A percentile compares a stretch with the other conserved stretches of the same genome.
These are phyloP conservation scores for Salix dunnii DNA, from an alignment of 345 rosid genomes.

Conservation along the genomic window DNA sequence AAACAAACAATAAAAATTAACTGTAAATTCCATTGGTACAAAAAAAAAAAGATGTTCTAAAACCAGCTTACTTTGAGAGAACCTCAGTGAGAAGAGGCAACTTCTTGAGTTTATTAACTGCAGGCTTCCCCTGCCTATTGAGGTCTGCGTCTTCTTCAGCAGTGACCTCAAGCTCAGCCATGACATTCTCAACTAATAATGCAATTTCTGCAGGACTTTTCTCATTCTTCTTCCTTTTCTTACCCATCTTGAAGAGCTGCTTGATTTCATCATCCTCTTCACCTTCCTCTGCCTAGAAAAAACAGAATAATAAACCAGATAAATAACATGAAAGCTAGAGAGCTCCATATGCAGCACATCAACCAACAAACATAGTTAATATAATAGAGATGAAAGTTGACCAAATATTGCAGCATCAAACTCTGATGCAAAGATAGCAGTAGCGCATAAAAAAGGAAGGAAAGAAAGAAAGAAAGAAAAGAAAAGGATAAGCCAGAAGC, in stretches of 20 bases:
- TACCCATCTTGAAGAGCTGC: constrained; percentile 80
- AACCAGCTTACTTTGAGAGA: constrained; percentile 75
- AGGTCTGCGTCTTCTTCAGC: constrained; percentile 94
- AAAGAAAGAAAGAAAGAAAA: neutral
- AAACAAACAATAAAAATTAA: constrained; percentile 9
- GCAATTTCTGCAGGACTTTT: constrained; percentile 93
- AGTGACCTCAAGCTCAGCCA: constrained; percentile 96
- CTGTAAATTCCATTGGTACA: neutral
- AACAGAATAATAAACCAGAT: constrained; percentile 4
- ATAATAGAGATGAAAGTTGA: neutral
- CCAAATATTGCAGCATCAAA: neutral
- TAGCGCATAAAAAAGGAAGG: neutral
- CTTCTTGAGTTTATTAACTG: constrained; percentile 86
- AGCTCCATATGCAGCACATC: neutral
- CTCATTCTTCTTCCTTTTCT: constrained; percentile 76
- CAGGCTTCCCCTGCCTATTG: constrained; percentile 82
- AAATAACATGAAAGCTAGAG: neutral
- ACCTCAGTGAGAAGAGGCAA: constrained; percentile 86
- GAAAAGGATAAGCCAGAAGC: neutral
- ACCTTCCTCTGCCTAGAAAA: constrained; percentile 79
- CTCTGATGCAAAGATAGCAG: neutral
- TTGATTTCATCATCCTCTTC: constrained; percentile 86
- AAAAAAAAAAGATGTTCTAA: neutral
- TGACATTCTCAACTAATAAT: constrained; percentile 75
- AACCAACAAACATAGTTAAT: neutral